A percentile compares a stretch with the other conserved stretches of the same genome.
Evolutionary conservation across 2,329 filamentous ascomycete genomes (phyloP).

Genomic region (Fusarium pininemorale): DNA sequence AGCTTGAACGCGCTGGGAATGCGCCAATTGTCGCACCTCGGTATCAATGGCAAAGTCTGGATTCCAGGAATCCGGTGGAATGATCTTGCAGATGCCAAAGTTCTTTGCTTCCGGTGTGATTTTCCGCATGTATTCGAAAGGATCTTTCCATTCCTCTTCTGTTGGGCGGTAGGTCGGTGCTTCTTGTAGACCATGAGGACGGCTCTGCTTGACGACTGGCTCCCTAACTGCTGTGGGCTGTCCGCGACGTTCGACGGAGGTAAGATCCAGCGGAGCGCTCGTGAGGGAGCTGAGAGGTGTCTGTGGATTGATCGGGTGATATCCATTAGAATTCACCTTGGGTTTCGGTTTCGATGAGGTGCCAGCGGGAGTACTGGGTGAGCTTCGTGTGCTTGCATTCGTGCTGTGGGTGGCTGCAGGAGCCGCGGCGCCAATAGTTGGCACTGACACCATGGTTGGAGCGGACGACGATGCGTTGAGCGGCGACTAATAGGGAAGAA

Average conservation of each 20-base stretch:
- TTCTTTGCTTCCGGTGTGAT: conserved; percentile 86
- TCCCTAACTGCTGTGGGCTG: conserved; percentile 81
- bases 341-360: conserved; percentile 58
- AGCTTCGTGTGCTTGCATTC: conserved; percentile 62
- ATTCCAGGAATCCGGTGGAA: conserved; percentile 93
- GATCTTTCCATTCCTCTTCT: conserved; percentile 93
- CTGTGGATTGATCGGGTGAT: conserved; percentile 60
- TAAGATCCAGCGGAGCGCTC: conserved; percentile 77
- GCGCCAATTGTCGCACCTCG: conserved; percentile 67
- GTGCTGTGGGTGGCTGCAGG: conserved; percentile 52
- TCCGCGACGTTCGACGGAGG: conserved; percentile 90
- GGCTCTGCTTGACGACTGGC: conserved; percentile 76
- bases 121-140: conserved; percentile 91
- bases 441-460: conserved; percentile 52
- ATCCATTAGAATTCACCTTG: conserved; percentile 64
- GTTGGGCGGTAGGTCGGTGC: conserved; percentile 92
- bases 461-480: conserved; percentile 5
- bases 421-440: conserved; percentile 50
- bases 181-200: conserved; percentile 86
- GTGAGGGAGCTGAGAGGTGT: conserved; percentile 65
- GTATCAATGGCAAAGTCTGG: conserved; percentile 96
- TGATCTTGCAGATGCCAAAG: conserved; percentile 94
- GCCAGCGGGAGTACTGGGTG: conserved; percentile 55
- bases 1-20: conserved; percentile 13
- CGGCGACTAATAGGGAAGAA: conserved; percentile 10